phyloP scores from a whole-genome alignment of 2,329 filamentous ascomycete genomes.

The Aspergillus amoenus region DNA sequence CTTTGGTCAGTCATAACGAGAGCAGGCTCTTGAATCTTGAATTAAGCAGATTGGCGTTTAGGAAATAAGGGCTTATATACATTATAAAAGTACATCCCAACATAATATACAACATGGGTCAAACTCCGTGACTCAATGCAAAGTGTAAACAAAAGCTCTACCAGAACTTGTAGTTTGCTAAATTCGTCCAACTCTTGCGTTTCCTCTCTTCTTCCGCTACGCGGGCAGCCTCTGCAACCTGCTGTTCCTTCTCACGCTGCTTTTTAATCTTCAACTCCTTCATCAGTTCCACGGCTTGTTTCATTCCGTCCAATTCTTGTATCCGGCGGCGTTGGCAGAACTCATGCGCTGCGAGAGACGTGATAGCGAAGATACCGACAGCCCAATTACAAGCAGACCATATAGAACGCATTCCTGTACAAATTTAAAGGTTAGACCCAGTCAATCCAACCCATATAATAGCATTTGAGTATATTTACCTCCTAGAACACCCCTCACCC shows the following conservation, averaged over 20 bases:
- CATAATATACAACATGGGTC: constrained; percentile 25
- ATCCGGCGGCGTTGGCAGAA: constrained; percentile 75
- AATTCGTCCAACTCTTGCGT: constrained; percentile 45
- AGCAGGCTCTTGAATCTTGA: constrained; percentile 11
- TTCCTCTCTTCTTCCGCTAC: constrained; percentile 40
- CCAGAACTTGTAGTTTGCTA: constrained; percentile 50
- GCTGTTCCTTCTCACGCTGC: constrained; percentile 50
- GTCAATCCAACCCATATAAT: background rate
- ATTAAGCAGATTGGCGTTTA: constrained; percentile 10
- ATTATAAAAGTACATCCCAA: constrained; percentile 19
- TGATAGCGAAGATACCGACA: constrained; percentile 70
- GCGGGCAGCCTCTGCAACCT: constrained; percentile 36
- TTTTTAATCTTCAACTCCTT: constrained; percentile 69
- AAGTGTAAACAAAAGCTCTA: constrained; percentile 29
- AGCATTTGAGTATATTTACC: constrained; percentile 50
- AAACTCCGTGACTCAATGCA: constrained; percentile 35
- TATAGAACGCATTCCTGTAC: constrained; percentile 53
- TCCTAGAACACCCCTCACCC: constrained; percentile 70
- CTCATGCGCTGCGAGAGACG: constrained; percentile 74
- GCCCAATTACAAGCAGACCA: constrained; percentile 79
- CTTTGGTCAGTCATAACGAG: constrained; percentile 13
- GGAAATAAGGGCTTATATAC: constrained; percentile 21
- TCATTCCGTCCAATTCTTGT: constrained; percentile 79
- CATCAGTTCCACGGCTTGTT: constrained; percentile 79
- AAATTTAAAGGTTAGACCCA: background rate